Evolutionary conservation across 169 alveolate species (phyloP).

Genomic region (Eimeria maxima): DNA sequence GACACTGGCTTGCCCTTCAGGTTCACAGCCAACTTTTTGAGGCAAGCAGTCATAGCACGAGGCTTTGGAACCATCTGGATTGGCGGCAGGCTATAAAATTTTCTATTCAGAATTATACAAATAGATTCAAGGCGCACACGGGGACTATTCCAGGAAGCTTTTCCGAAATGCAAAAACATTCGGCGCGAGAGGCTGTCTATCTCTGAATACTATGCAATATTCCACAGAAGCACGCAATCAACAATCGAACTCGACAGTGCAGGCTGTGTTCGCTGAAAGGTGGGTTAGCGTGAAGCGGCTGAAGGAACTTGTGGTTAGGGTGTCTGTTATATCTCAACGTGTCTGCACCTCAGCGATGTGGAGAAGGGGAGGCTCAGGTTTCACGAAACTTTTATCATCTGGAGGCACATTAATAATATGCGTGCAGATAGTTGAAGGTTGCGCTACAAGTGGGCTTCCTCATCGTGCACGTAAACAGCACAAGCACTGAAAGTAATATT

Average conservation of each 20-base stretch:
- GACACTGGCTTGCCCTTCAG: not conserved
- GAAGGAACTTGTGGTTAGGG: not conserved
- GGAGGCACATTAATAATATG: not conserved
- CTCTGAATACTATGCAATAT: not conserved
- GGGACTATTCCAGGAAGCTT: not conserved
- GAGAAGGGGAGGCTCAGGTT: not conserved
- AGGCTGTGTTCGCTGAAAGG: not conserved
- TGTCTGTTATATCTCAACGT: not conserved
- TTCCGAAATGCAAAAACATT: not conserved
- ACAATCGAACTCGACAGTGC: too few relatives aligned
- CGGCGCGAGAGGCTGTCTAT: not conserved
- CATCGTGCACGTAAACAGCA: too few relatives aligned
- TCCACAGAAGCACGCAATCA: too few relatives aligned
- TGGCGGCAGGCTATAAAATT: too few relatives aligned
- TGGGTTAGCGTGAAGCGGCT: not conserved
- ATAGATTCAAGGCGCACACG: not conserved
- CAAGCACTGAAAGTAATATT: too few relatives aligned
- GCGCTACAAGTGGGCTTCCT: too few relatives aligned
- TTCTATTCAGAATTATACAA: not conserved
- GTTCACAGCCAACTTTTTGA: not conserved
- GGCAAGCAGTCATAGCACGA: not conserved
- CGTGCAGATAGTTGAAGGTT: too few relatives aligned
- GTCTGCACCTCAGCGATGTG: not conserved
- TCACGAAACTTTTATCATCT: not conserved
- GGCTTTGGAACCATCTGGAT: not conserved